Evolutionary conservation across 768 basidiomycete genomes (phyloP).

Genomic region (Strobilomyces echinocephalus): DNA sequence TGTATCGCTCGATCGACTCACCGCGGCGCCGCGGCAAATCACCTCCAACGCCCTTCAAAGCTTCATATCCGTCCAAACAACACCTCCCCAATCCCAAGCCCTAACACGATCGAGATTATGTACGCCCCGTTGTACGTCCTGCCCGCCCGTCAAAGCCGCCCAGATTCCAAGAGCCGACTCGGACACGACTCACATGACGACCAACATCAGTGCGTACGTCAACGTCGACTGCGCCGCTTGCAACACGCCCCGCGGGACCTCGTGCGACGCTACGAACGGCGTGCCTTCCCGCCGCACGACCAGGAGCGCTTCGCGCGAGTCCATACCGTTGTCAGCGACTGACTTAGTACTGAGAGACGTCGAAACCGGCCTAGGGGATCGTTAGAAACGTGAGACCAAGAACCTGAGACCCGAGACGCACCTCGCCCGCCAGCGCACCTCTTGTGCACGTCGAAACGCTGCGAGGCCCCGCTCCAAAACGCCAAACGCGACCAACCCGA

Average conservation of each 20-base stretch:
- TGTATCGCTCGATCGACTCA: too few species aligned
- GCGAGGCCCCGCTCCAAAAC: constrained; percentile 67
- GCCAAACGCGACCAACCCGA: constrained; percentile 63
- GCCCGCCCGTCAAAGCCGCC: not conserved
- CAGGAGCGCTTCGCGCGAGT: not conserved
- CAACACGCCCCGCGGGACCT: constrained; percentile 64
- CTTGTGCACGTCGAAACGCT: constrained; percentile 50
- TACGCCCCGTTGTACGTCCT: constrained; percentile 84
- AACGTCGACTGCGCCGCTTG: constrained; percentile 62
- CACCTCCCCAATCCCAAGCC: constrained; percentile 70
- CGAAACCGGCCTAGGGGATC: constrained; percentile 4
- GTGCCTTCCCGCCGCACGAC: constrained; percentile 26
- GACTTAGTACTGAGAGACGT: not conserved
- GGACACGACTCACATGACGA: constrained; percentile 56
- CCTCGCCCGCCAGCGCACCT: constrained; percentile 56
- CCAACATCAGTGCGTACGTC: constrained; percentile 71
- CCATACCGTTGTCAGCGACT: not conserved
- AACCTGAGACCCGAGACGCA: constrained; percentile 23
- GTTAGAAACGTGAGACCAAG: not conserved
- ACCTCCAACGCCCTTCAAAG: too few species aligned
- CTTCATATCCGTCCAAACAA: constrained; percentile 48
- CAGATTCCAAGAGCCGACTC: not conserved
- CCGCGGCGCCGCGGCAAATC: too few species aligned
- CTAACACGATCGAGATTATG: constrained; percentile 66
- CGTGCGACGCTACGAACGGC: constrained; percentile 63